Evolutionary conservation across 495 filamentous ascomycete genomes (phyloP), one percentile per base, ranked within the genome.

Genomic region (Neurospora tetrasperma): DNA sequence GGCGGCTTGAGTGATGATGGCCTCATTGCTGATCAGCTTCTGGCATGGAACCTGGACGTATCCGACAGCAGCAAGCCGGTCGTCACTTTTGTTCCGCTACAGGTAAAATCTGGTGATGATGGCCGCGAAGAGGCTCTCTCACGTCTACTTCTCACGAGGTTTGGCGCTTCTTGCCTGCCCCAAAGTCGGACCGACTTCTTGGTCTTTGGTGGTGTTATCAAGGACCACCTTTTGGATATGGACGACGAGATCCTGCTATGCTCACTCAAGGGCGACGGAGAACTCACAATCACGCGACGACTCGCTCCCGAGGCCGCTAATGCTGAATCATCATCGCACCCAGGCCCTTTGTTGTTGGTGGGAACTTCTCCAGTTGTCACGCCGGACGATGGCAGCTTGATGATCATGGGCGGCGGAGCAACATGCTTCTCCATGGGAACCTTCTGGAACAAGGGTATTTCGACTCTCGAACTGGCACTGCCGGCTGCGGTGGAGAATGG

Each of bases 381-480:
- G 8, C 41, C 78, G 9, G 70, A 81, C 54, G 80, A 18, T 18
- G 27, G 84, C 18, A 78, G 85, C 38, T 75, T 93, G 5, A 74
- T 91, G 20, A 79, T 97, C 3, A 79, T 91, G 43, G 93, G 93
- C 10, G 94, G 94, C 18, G 94, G 94, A 23, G 93, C 92, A 38
- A 92, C 94, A 0, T 97, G 94, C 79, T 97, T 96, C 81, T 93
- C 92, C 0, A 95, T 97, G 85, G 80, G 80, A 1, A 80, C 80
- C 0, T 82, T 79, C 71, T 82, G 80, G 80, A 81, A 79, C 23
- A 78, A 74, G 31, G 76, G 76, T 0, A 76, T 79, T 0, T 82
- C 78, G 23, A 76, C 73, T 3, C 43, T 81, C 2, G 62, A 66
- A 38, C 54, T 35, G 18, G 27, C 54, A 1, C 14, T 62, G 1